Evolutionary conservation across 2,329 filamentous ascomycete species (phyloP).

Genomic region (Pezicula rhizophila): DNA sequence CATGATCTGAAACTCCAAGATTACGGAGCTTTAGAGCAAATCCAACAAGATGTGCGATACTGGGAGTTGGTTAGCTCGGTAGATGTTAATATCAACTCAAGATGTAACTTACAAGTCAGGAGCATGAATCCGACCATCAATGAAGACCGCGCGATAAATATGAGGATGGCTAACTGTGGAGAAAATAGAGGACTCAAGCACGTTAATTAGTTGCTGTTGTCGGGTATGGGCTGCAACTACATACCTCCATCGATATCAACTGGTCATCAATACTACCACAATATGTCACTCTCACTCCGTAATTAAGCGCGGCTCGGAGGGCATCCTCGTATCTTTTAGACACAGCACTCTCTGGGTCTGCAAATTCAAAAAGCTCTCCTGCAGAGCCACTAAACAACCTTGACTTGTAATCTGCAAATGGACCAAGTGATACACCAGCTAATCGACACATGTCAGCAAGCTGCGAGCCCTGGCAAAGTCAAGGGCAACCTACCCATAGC

Average conservation of each 20-base stretch:
- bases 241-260: slow-evolving; percentile 81
- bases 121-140: slow-evolving; percentile 86
- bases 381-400: slow-evolving; percentile 84
- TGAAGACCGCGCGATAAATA: slow-evolving; percentile 91
- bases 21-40: slow-evolving; percentile 93
- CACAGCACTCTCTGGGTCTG: slow-evolving; percentile 71
- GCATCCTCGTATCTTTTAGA: slow-evolving; percentile 75
- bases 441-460: slow-evolving; percentile 29
- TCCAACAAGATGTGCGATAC: slow-evolving; percentile 81
- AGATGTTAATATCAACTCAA: not conserved
- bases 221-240: slow-evolving; percentile 14
- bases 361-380: slow-evolving; percentile 93
- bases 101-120: slow-evolving; percentile 67
- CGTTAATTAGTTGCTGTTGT: slow-evolving; percentile 14
- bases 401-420: slow-evolving; percentile 87
- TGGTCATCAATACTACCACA: slow-evolving; percentile 96
- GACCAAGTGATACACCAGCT: slow-evolving; percentile 89
- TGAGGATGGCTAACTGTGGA: slow-evolving; percentile 83
- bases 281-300: slow-evolving; percentile 79
- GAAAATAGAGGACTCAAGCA: slow-evolving; percentile 68
- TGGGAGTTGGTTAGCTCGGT: slow-evolving; percentile 19
- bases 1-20: slow-evolving; percentile 86
- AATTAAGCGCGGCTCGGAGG: slow-evolving; percentile 66
- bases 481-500: slow-evolving; percentile 50
- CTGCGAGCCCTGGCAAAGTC: not conserved